Evolutionary conservation across 2,329 filamentous ascomycete species (phyloP), one percentile per base, ranked within the genome.

Genomic region (Arthrinium puccinioides): DNA sequence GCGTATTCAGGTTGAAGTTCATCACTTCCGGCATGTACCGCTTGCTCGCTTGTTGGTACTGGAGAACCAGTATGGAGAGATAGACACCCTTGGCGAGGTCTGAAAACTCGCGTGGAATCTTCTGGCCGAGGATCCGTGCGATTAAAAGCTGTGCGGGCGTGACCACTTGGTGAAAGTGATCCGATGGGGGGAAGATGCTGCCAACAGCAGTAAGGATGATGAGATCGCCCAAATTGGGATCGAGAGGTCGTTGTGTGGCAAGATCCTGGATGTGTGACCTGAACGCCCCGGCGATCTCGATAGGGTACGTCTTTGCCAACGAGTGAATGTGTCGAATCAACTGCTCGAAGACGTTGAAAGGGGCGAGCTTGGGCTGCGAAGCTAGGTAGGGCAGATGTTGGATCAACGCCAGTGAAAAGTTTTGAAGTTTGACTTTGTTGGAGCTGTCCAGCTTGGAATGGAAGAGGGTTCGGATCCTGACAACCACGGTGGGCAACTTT

Each of bases 131-230:
- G 61, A 85, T 96, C 38, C 87, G 79, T 10, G 76, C 76, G 60
- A 97, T 86, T n/a, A 82, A 75, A 5, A 96, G 76, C 61, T 87
- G 84, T 1, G 90, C 84, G 2, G 92, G 92, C 2, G 92, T 98
- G 27, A 87, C 84, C 24, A 97, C 87, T 50, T 92, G 84, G 53
- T 98, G 92, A 61, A 97, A 98, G 62, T 97, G 89, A 61, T 98
- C 92, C 0, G 89, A 96, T 0, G 92, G 95, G 5, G 92, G 89
- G 53, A 94, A 98, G 37, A 94, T 84, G 3, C 79, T 80, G 27
- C 82, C 79, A 42, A 96, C 77, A 0, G 87, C 88, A 1, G 87
- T 89, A 24, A 98, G 66, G n/a, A 94, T 64, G 16, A 88, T 64
- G 15, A 98, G 63, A 52, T 98, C 89, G 14, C 87, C 86, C 49